Percentiles rank a stretch among this genome's conserved stretches.
Evolutionary conservation across 495 filamentous ascomycete species (phyloP).

Genomic region (Penicillium lagena): DNA sequence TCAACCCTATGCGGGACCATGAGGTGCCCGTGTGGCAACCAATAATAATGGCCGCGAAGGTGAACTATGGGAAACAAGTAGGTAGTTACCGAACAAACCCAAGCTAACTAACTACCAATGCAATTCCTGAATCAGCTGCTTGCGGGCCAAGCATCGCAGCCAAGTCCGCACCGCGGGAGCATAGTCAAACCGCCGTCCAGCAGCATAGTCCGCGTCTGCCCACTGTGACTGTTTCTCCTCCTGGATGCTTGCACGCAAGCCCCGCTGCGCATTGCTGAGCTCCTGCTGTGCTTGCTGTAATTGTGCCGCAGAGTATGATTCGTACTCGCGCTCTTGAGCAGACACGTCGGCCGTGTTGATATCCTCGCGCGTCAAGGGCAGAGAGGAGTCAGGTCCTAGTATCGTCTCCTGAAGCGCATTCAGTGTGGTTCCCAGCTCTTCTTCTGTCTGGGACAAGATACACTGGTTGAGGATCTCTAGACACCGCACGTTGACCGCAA

Average conservation of each 20-base stretch:
- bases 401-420: constrained; percentile 15
- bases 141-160: constrained; percentile 37
- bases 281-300: constrained; percentile 19
- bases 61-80: no score
- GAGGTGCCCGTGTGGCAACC: no score
- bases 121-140: constrained; percentile 26
- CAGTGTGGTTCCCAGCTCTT: not conserved
- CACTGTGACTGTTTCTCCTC: constrained; percentile 36
- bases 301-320: constrained; percentile 14
- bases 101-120: not conserved
- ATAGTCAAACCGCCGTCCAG: constrained; percentile 41
- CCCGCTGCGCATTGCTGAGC: constrained; percentile 25
- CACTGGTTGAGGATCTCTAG: constrained; percentile 28
- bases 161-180: constrained; percentile 39
- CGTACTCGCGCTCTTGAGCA: constrained; percentile 7
- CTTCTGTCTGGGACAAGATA: constrained; percentile 12
- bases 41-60: no score
- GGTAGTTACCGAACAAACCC: no score
- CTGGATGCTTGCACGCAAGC: constrained; percentile 30
- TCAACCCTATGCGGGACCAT: no score
- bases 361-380: constrained; percentile 22
- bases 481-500: constrained; percentile 42
- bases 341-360: constrained; percentile 26
- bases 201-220: constrained; percentile 40
- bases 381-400: constrained; percentile 25